A percentile compares a stretch with the other conserved stretches of the same genome.
Conservation (phyloP, 345 rosid genomes). For the Atalantia buxifolia region DNA sequence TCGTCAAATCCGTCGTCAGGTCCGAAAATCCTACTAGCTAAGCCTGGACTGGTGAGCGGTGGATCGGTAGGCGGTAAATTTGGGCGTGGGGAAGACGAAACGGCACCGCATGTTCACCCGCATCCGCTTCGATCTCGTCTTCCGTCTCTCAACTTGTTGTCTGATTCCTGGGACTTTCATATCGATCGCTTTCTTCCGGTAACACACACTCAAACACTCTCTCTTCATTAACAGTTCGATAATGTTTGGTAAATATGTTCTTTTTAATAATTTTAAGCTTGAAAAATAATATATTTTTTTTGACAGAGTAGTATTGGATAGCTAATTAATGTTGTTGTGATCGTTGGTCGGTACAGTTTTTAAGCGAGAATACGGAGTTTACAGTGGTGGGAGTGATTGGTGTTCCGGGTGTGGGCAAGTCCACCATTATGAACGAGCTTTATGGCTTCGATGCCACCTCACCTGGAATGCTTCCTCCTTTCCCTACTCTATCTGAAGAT, state of each 20-base stretch:
- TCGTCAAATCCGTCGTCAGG: constrained; percentile 36
- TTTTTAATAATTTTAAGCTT: too few relatives aligned
- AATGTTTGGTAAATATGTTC: too few relatives aligned
- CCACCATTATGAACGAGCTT: constrained; percentile 75
- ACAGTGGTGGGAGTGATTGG: constrained; percentile 84
- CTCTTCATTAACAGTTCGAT: too few relatives aligned
- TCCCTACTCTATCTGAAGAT: constrained; percentile 60
- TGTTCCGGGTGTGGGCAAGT: constrained; percentile 74
- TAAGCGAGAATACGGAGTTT: constrained; percentile 83
- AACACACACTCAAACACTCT: background rate
- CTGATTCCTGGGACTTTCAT: constrained; percentile 88
- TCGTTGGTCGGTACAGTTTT: background rate
- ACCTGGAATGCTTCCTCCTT: constrained; percentile 81
- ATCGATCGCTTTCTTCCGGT: constrained; percentile 85
- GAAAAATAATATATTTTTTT: too few relatives aligned
- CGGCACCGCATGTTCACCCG: constrained; percentile 25
- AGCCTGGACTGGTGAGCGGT: constrained; percentile 49
- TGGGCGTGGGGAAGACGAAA: constrained; percentile 63
- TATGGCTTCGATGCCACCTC: constrained; percentile 72
- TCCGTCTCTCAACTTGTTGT: constrained; percentile 77
- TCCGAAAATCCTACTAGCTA: constrained; percentile 76
- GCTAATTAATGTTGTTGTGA: too few relatives aligned
- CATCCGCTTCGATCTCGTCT: constrained; percentile 41
- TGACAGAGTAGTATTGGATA: too few relatives aligned
- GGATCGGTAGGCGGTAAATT: constrained; percentile 52